Conservation (phyloP, 257 asterid genomes). For the Ilex aquifolium region DNA sequence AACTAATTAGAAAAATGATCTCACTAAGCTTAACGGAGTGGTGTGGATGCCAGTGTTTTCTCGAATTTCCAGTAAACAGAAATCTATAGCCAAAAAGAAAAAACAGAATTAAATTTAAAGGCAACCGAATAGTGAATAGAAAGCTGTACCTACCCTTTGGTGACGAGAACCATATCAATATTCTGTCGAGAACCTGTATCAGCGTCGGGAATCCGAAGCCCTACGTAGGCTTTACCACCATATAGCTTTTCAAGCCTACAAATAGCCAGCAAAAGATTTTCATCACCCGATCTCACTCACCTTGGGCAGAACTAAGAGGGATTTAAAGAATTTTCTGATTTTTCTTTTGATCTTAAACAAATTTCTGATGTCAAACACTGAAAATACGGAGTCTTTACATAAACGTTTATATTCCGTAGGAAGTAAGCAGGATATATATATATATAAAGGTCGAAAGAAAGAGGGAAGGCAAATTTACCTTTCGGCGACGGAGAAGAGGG, state of each 20-base stretch:
- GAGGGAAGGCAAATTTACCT: slow-evolving; percentile 21
- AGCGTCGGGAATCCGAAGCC: slow-evolving; percentile 76
- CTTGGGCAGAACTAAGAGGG: background rate
- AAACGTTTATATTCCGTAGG: background rate
- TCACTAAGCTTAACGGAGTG: no score
- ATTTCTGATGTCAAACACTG: background rate
- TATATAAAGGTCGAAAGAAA: background rate
- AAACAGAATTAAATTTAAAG: no score
- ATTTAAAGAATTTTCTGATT: no score
- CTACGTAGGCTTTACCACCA: slow-evolving; percentile 55
- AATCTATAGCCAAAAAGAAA: no score
- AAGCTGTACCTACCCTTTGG: slow-evolving; percentile 1
- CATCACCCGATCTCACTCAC: background rate
- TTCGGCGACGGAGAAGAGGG: slow-evolving; percentile 68
- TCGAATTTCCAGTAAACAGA: no score
- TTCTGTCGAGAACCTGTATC: slow-evolving; percentile 66
- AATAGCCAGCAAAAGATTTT: background rate
- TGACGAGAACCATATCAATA: slow-evolving; percentile 69
- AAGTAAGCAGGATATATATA: no score
- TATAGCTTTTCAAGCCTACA: slow-evolving; percentile 62
- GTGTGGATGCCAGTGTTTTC: no score
- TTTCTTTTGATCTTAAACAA: no score
- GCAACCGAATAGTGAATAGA: no score
- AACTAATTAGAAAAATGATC: no score
- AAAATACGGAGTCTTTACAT: background rate